These are phyloP conservation scores for Cercophora samala DNA, from an alignment of 495 filamentous ascomycete genomes.

Conservation along the genomic window DNA sequence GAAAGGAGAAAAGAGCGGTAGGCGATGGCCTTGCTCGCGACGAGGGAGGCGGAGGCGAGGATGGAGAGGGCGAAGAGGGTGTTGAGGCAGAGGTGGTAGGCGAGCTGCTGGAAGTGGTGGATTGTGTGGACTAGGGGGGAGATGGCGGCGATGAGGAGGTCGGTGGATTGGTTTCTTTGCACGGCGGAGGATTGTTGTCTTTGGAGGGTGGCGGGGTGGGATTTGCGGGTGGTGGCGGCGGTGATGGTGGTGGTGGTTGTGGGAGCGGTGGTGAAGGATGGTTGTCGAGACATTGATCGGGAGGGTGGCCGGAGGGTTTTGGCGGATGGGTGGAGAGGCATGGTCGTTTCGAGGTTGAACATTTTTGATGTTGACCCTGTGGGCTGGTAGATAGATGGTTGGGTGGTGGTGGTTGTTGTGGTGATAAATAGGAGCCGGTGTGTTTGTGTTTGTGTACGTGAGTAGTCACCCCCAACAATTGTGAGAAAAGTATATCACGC, in stretches of 20 bases:
- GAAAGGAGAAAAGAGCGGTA: conserved; percentile 20
- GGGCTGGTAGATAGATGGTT: neutral
- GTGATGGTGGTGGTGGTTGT: neutral
- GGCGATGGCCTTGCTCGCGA: conserved; percentile 22
- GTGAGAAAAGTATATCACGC: neutral
- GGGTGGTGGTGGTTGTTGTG: neutral
- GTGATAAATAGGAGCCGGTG: neutral
- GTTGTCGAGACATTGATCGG: neutral
- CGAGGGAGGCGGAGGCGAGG: conserved; percentile 20
- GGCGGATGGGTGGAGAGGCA: neutral
- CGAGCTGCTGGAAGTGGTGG: conserved; percentile 33
- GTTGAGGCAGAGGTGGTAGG: conserved; percentile 28
- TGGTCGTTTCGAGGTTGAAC: neutral
- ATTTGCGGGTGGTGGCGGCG: neutral
- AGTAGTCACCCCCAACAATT: neutral
- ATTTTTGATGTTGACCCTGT: neutral
- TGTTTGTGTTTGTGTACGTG: neutral
- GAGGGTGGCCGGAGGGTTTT: neutral
- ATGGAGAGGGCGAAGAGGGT: conserved; percentile 26
- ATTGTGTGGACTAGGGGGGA: conserved; percentile 28
- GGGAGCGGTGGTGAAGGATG: neutral
- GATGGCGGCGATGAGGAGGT: conserved; percentile 20
- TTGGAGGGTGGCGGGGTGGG: neutral
- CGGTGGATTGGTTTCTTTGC: neutral
- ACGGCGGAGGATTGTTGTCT: neutral